These are phyloP conservation scores for Arthrobotrys pseudoclavata DNA, from an alignment of 2,329 filamentous ascomycete species.

Conservation along the genomic window DNA sequence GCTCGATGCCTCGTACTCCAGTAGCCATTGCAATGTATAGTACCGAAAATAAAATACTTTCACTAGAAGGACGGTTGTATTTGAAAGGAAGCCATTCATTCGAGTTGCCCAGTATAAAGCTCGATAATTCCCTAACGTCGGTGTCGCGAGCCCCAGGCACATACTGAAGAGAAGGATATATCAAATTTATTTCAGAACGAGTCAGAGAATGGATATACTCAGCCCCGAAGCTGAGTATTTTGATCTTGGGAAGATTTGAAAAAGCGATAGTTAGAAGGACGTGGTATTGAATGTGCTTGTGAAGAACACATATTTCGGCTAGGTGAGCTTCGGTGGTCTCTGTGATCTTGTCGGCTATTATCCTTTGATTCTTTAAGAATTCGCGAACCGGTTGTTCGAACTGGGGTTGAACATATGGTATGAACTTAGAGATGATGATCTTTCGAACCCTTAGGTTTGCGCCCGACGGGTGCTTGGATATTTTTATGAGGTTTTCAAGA, in stretches of 20 bases:
- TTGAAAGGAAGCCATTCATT: not conserved
- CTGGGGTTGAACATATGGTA: not conserved
- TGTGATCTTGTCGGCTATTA: not conserved
- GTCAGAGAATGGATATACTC: not conserved
- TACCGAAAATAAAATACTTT: not conserved
- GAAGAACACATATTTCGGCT: not conserved
- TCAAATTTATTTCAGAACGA: constrained; percentile 21
- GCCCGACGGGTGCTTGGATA: constrained; percentile 15
- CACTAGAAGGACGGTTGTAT: not conserved
- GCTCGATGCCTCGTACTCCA: not conserved
- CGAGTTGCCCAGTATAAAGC: not conserved
- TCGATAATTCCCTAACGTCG: not conserved
- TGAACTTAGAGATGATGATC: not conserved
- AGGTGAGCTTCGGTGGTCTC: not conserved
- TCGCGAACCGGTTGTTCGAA: not conserved
- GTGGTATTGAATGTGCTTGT: not conserved
- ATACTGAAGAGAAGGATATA: constrained; percentile 3
- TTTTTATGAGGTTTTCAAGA: constrained; percentile 32
- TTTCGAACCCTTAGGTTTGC: constrained; percentile 7
- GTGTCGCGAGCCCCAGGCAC: not conserved
- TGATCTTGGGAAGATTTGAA: constrained; percentile 23
- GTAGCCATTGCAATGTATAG: not conserved
- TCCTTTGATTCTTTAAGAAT: not conserved
- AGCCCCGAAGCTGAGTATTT: not conserved
- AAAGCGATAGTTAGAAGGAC: not conserved